Conservation (phyloP, 2,329 filamentous ascomycete genomes). For the Colletotrichum abscissum region DNA sequence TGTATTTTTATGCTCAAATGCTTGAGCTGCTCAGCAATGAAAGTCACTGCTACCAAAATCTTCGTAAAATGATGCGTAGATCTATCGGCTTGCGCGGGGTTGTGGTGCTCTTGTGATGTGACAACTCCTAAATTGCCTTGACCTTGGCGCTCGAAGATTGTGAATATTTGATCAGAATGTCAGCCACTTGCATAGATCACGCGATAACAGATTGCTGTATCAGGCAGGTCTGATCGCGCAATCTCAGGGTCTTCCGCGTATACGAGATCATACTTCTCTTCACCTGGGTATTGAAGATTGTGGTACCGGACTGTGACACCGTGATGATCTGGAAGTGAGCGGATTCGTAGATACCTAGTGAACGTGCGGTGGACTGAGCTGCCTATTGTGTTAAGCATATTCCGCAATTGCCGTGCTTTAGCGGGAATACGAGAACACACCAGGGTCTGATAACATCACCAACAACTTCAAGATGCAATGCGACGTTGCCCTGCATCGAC, state of each 20-base stretch:
- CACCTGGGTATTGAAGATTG: neutral
- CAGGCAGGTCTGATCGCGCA: neutral
- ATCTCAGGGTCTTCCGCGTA: neutral
- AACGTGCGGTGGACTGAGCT: neutral
- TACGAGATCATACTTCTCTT: neutral
- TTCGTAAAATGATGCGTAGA: too few species aligned
- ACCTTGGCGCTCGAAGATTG: neutral
- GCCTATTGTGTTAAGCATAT: neutral
- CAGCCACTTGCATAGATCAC: neutral
- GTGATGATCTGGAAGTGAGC: neutral
- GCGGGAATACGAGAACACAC: neutral
- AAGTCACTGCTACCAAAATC: too few species aligned
- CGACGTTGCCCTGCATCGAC: neutral
- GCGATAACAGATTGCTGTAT: neutral
- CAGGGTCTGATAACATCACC: neutral
- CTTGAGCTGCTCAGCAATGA: too few species aligned
- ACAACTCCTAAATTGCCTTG: too few species aligned
- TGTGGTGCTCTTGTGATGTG: too few species aligned
- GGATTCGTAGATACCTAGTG: neutral
- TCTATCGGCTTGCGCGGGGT: neutral
- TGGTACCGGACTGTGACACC: neutral
- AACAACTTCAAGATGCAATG: neutral
- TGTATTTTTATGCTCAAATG: too few species aligned
- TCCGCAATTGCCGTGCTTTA: neutral
- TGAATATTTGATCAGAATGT: neutral